A percentile compares a stretch with the other conserved stretches of the same genome.
Evolutionary conservation across 106 monocot species (phyloP).

Genomic region (Allium cepa): DNA sequence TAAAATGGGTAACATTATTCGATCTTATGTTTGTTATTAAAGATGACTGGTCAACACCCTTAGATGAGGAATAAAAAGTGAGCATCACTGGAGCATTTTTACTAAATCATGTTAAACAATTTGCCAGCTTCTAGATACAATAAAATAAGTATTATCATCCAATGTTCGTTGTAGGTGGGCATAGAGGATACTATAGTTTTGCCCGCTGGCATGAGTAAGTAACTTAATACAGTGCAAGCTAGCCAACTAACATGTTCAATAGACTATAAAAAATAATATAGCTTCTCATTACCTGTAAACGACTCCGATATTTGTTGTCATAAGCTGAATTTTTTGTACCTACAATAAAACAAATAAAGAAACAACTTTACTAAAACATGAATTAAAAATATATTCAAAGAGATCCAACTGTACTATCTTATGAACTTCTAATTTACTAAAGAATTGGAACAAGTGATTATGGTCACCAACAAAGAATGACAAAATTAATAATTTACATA

Average conservation of each 20-base stretch:
- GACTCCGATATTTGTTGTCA: constrained; percentile 94
- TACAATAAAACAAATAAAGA: constrained; percentile 14
- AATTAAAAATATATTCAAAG: background rate
- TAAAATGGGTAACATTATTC: too few relatives aligned
- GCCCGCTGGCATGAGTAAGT: background rate
- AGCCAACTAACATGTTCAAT: constrained; percentile 2
- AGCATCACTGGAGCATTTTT: background rate
- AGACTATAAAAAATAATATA: too few relatives aligned
- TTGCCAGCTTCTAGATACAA: background rate
- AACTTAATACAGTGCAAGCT: background rate
- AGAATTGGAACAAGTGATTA: background rate
- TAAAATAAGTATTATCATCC: too few relatives aligned
- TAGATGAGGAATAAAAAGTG: background rate
- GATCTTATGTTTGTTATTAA: too few relatives aligned
- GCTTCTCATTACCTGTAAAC: constrained; percentile 64
- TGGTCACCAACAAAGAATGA: background rate
- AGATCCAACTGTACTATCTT: background rate
- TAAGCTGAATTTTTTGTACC: constrained; percentile 89
- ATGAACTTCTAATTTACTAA: background rate
- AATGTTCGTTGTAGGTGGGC: too few relatives aligned
- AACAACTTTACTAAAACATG: background rate
- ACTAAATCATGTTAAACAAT: background rate
- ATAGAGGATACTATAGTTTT: background rate
- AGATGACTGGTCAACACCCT: background rate
- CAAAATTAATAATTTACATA: background rate